These are phyloP conservation scores for Neurospora sp. DNA, from an alignment of 495 filamentous ascomycete species.

Conservation along the genomic window DNA sequence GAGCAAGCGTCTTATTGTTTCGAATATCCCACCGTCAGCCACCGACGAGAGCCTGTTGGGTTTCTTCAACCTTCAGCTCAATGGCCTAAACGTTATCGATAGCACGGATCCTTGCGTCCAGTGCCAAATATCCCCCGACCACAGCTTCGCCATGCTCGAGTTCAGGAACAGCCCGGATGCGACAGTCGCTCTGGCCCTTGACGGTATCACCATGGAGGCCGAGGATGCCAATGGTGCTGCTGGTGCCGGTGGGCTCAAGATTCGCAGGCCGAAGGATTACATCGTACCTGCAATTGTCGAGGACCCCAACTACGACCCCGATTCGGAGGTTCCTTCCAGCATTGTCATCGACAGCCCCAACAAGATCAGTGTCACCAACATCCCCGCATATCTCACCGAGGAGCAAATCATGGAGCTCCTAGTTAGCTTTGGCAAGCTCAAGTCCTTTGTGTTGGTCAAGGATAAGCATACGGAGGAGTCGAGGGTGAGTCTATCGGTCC, in stretches of 20 bases:
- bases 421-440: constrained; percentile 82
- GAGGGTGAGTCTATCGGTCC: constrained; percentile 50
- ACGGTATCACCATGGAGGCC: constrained; percentile 81
- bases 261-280: constrained; percentile 92
- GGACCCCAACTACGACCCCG: constrained; percentile 66
- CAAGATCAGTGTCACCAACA: constrained; percentile 87
- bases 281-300: constrained; percentile 80
- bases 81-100: constrained; percentile 82
- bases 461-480: constrained; percentile 80
- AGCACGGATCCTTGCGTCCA: constrained; percentile 79
- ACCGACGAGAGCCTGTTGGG: constrained; percentile 61
- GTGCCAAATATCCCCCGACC: constrained; percentile 69
- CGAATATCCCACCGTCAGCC: constrained; percentile 62
- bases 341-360: constrained; percentile 85
- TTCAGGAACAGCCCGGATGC: constrained; percentile 82
- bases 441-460: constrained; percentile 85
- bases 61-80: constrained; percentile 95
- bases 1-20: constrained; percentile 77
- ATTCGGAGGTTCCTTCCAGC: constrained; percentile 53
- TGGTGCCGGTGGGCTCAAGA: constrained; percentile 58
- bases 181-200: constrained; percentile 81
- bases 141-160: constrained; percentile 74
- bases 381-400: constrained; percentile 78
- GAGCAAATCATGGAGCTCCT: constrained; percentile 86
- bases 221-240: constrained; percentile 44